Conservation (phyloP, 352 stramenopile genomes). For the Phytopythium delawarense region DNA sequence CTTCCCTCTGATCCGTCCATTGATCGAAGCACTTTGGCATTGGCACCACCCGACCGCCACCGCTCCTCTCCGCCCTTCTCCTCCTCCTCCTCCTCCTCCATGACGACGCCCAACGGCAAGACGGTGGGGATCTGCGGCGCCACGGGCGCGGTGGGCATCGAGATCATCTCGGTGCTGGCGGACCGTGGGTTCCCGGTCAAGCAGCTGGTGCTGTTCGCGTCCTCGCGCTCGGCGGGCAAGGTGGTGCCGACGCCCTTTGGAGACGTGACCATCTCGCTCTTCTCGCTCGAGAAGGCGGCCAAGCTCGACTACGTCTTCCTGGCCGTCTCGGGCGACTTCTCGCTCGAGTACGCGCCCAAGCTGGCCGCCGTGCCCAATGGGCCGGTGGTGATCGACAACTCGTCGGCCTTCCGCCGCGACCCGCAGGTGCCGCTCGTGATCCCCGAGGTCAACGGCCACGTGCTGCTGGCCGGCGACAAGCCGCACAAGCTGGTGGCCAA, state of each 20-base stretch:
- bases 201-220: slow-evolving; percentile 95
- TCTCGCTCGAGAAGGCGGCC: slow-evolving; percentile 89
- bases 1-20: background rate
- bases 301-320: slow-evolving; percentile 97
- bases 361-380: slow-evolving; percentile 80
- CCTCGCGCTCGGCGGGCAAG: slow-evolving; percentile 90
- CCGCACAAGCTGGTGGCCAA: slow-evolving; percentile 96
- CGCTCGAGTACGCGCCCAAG: slow-evolving; percentile 92
- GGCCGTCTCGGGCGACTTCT: slow-evolving; percentile 96
- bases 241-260: slow-evolving; percentile 89
- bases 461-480: slow-evolving; percentile 42
- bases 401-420: slow-evolving; percentile 94
- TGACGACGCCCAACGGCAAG: slow-evolving; percentile 58
- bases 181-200: slow-evolving; percentile 87
- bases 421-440: slow-evolving; percentile 91
- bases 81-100: slow-evolving; percentile 10
- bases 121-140: slow-evolving; percentile 77
- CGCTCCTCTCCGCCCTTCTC: too few species aligned
- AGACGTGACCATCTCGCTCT: slow-evolving; percentile 93
- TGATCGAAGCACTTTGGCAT: background rate
- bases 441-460: slow-evolving; percentile 94
- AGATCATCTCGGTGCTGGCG: slow-evolving; percentile 93
- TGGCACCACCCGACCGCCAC: background rate
- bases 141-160: slow-evolving; percentile 95
- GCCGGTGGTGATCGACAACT: slow-evolving; percentile 98